Percentiles rank a stretch among this genome's conserved stretches.
Evolutionary conservation across 1,284 basidiomycete species (phyloP).

Genomic region (Heterobasidion occidentale): DNA sequence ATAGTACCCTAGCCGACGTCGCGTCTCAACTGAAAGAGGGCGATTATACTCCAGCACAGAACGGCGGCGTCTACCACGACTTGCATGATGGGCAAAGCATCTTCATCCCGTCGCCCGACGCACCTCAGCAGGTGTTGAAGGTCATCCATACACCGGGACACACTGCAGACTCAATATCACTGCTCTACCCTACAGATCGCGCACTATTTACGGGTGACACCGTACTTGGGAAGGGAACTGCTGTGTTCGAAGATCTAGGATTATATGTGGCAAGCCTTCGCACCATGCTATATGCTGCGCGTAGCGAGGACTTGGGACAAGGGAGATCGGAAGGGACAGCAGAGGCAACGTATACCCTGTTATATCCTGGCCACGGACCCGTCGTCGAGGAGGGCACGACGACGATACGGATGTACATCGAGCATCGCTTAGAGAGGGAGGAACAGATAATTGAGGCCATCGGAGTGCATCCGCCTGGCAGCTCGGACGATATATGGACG

Average conservation of each 20-base stretch:
- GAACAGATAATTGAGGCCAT: conserved; percentile 67
- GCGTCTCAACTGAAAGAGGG: conserved; percentile 34
- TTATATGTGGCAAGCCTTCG: conserved; percentile 68
- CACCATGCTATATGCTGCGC: conserved; percentile 33
- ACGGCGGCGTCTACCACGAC: conserved; percentile 43
- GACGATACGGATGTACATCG: conserved; percentile 67
- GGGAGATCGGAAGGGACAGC: background rate
- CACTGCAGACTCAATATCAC: conserved; percentile 78
- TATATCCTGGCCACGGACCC: conserved; percentile 90
- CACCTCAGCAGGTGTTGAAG: conserved; percentile 28
- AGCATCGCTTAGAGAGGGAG: conserved; percentile 80
- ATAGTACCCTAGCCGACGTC: conserved; percentile 29
- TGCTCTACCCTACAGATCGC: conserved; percentile 55
- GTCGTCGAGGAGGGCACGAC: conserved; percentile 53
- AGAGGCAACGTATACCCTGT: conserved; percentile 25
- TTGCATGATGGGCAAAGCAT: conserved; percentile 48
- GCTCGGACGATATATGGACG: conserved; percentile 33
- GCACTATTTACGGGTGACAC: conserved; percentile 87
- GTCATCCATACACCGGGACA: conserved; percentile 89
- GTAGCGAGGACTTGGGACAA: conserved; percentile 11
- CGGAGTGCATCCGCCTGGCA: conserved; percentile 20
- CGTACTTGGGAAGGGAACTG: conserved; percentile 85
- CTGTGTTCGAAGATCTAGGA: conserved; percentile 83
- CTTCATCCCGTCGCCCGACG: conserved; percentile 9
- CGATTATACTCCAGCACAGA: conserved; percentile 33